These are phyloP conservation scores for Claviceps cyperi DNA, from an alignment of 2,329 filamentous ascomycete genomes.

Conservation along the genomic window DNA sequence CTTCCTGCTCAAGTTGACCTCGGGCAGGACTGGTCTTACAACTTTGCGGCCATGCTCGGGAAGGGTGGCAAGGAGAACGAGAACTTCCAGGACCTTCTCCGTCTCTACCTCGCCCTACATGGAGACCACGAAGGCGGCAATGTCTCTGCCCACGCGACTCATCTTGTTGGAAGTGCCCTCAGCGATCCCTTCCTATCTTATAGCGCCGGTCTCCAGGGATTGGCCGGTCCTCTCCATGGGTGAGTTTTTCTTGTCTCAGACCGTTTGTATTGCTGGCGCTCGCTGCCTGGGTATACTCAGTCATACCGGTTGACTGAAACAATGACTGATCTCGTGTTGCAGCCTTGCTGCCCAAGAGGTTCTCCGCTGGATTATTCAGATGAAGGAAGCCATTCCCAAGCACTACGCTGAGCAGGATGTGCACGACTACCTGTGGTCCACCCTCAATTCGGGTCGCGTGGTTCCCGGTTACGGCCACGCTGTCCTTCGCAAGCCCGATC, in stretches of 20 bases:
- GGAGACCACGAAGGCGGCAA: slow-evolving; percentile 98
- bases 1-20: slow-evolving; percentile 64
- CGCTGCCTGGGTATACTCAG: background rate
- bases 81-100: slow-evolving; percentile 87
- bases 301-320: background rate
- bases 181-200: slow-evolving; percentile 94
- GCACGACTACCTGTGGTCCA: slow-evolving; percentile 79
- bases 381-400: slow-evolving; percentile 76
- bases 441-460: slow-evolving; percentile 84
- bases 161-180: slow-evolving; percentile 86
- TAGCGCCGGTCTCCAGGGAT: slow-evolving; percentile 85
- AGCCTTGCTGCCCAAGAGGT: slow-evolving; percentile 91
- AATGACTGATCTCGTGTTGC: background rate
- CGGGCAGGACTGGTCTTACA: slow-evolving; percentile 94
- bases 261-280: background rate
- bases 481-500: slow-evolving; percentile 91
- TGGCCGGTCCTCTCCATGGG: slow-evolving; percentile 65
- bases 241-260: slow-evolving; percentile 20
- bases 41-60: slow-evolving; percentile 92
- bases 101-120: slow-evolving; percentile 89
- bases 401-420: slow-evolving; percentile 71
- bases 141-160: slow-evolving; percentile 88
- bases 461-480: slow-evolving; percentile 93
- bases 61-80: slow-evolving; percentile 79
- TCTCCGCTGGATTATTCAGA: slow-evolving; percentile 88